phyloP scores from a whole-genome alignment of 805 yeast genomes.

The Groenewaldozyma tartarivorans region DNA sequence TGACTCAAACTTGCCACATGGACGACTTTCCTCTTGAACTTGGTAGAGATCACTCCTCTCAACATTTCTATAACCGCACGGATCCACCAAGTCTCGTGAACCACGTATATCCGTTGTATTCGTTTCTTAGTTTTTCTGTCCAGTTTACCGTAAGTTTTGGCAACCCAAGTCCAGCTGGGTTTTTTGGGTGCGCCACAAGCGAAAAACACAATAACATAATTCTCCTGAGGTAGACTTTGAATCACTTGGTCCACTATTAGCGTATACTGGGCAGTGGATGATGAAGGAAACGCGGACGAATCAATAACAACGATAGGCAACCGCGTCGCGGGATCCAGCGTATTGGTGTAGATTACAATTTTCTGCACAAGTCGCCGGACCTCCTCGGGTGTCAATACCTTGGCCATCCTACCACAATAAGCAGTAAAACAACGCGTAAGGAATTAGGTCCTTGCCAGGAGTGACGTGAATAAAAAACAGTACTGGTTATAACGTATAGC shows the following conservation, averaged over 20 bases:
- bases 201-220: slow-evolving; percentile 63
- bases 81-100: slow-evolving; percentile 87
- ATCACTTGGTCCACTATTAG: slow-evolving; percentile 51
- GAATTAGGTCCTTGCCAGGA: no score
- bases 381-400: background rate
- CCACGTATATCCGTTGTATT: slow-evolving; percentile 58
- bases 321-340: slow-evolving; percentile 55
- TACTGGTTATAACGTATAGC: no score
- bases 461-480: no score
- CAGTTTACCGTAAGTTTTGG: slow-evolving; percentile 47
- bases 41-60: slow-evolving; percentile 48
- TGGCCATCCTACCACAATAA: no score
- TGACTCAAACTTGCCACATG: slow-evolving; percentile 43
- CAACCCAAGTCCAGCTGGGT: slow-evolving; percentile 64
- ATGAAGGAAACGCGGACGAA: slow-evolving; percentile 66
- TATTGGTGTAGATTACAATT: slow-evolving; percentile 47
- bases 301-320: slow-evolving; percentile 77
- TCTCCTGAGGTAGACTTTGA: slow-evolving; percentile 46
- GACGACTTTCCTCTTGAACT: slow-evolving; percentile 33
- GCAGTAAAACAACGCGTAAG: no score
- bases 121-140: slow-evolving; percentile 46
- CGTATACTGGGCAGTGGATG: slow-evolving; percentile 36
- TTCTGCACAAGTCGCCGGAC: slow-evolving; percentile 23
- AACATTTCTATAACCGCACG: slow-evolving; percentile 67
- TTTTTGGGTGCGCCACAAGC: slow-evolving; percentile 67